Conservation (phyloP, 495 filamentous ascomycete genomes). For the Aspergillus steynii region DNA sequence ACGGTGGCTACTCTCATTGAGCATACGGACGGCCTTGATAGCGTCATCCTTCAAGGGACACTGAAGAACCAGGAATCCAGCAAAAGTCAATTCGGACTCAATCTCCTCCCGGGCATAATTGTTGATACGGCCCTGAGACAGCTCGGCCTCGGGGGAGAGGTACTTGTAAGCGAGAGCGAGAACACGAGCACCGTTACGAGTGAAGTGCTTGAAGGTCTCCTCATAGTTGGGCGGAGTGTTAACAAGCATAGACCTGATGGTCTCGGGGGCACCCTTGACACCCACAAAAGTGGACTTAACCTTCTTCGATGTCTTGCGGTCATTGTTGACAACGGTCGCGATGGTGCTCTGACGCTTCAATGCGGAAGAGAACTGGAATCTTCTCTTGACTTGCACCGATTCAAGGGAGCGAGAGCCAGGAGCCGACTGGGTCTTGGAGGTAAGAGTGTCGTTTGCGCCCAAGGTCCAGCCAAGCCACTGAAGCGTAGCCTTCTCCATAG, state of each 20-base stretch:
- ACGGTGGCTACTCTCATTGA: constrained; percentile 98
- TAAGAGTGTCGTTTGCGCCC: constrained; percentile 80
- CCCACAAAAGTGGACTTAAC: constrained; percentile 80
- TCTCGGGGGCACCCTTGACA: constrained; percentile 97
- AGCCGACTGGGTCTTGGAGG: constrained; percentile 47
- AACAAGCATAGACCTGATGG: constrained; percentile 88
- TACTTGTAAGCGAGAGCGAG: constrained; percentile 93
- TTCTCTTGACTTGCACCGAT: constrained; percentile 85
- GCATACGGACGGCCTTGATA: constrained; percentile 88
- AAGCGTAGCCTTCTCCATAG: constrained; percentile 98
- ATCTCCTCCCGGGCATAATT: constrained; percentile 90
- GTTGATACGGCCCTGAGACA: constrained; percentile 83
- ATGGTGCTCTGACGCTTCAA: constrained; percentile 95
- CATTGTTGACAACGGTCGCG: constrained; percentile 69
- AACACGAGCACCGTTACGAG: constrained; percentile 89
- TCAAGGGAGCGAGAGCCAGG: constrained; percentile 49
- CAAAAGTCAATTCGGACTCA: constrained; percentile 81
- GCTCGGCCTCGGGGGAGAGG: constrained; percentile 73
- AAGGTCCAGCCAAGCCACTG: constrained; percentile 86
- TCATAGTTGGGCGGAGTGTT: constrained; percentile 86
- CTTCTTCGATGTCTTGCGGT: constrained; percentile 70
- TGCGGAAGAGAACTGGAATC: constrained; percentile 98
- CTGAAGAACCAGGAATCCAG: constrained; percentile 93
- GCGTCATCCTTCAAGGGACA: constrained; percentile 97
- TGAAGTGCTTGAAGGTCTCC: constrained; percentile 98